Evolutionary conservation across 2,329 filamentous ascomycete species (phyloP).

Genomic region (Verticillium tricorpus): DNA sequence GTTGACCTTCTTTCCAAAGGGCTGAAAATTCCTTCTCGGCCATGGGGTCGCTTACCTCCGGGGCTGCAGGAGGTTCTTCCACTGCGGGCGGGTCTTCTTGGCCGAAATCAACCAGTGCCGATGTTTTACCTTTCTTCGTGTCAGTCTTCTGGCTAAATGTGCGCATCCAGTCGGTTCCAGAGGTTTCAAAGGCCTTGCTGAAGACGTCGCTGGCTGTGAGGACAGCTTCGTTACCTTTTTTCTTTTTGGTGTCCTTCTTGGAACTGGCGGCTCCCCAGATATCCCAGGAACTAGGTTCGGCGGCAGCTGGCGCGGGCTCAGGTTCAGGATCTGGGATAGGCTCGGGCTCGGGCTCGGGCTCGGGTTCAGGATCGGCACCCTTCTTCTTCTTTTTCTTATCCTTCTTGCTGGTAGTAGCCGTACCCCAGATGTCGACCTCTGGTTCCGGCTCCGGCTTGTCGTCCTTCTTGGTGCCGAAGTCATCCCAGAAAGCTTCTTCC

Average conservation of each 20-base stretch:
- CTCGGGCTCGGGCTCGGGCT: constrained; percentile 15
- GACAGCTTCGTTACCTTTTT: constrained; percentile 19
- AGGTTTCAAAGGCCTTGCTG: constrained; percentile 5
- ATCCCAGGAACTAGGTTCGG: constrained; percentile 15
- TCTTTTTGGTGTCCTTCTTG: constrained; percentile 27
- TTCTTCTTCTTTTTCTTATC: constrained; percentile 34
- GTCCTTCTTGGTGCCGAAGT: constrained; percentile 4
- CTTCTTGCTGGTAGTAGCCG: constrained; percentile 32
- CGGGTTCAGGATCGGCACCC: constrained; percentile 4
- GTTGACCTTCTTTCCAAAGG: constrained; percentile 25
- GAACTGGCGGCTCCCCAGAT: constrained; percentile 16
- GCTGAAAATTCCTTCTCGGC: constrained; percentile 49
- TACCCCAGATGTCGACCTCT: constrained; percentile 17
- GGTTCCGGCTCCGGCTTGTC: constrained; percentile 15
- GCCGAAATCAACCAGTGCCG: constrained; percentile 31
- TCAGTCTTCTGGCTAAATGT: constrained; percentile 28
- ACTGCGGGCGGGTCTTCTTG: constrained; percentile 18
- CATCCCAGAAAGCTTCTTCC: constrained; percentile 3
- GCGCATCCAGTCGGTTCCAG: constrained; percentile 7
- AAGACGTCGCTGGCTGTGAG: constrained; percentile 5
- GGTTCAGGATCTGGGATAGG: constrained; percentile 20
- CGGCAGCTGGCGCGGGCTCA: constrained; percentile 13
- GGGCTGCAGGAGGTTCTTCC: constrained; percentile 20
- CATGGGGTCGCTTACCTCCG: constrained; percentile 25
- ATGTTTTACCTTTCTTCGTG: constrained; percentile 36